Base-by-base conservation (phyloP, 2,329 filamentous ascomycete genomes). In the Claviceps sp. region DNA sequence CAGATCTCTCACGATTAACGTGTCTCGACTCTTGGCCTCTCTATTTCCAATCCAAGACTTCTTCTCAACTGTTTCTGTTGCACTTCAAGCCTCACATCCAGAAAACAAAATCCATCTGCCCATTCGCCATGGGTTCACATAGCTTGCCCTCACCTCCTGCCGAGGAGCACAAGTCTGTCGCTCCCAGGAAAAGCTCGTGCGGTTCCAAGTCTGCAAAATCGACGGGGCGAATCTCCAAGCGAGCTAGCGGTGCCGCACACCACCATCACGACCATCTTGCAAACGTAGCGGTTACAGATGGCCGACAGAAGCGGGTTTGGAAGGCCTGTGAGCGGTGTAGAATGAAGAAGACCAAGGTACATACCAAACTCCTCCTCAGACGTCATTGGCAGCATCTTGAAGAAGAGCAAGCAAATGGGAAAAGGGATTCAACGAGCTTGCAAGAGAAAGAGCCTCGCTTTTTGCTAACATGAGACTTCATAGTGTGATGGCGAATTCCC, bases 301-400 rank as follows among this genome's bases (percentile, higher is more conserved):
- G 73, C 47, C 72, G 79, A 56, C 78, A 82, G 61, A 83, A 82
- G 69, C 70, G 80, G 57, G 79, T 82, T 51, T 82, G 79, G 79
- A 83, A 83, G 63, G 80, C 80, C 18, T 84, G 80, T 57, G 79
- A 83, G 66, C 70, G 80, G 57, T 84, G 79, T 70, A 70, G 79
- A 57, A 82, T 82, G 78, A 84, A 83, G 72, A 84, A 84, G 71
- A 84, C 80, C 51, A 83, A 83, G 78, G 79, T 80, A 66, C 44
- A 16, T 20, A 4, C 8, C 30, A 3, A 11, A 34, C 30, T 34
- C 30, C 30, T 34, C 9, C 30, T 34, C 8, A 34, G 30, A 34
- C 30, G 30, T 34, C 9, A 34, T 4, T 11, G 30, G 9, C 30
- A 11, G 30, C 30, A 34, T 34, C 30, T 34, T 1, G 9, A 34